Base-by-base conservation (phyloP, 257 asterid species). In the Lycium barbarum region DNA sequence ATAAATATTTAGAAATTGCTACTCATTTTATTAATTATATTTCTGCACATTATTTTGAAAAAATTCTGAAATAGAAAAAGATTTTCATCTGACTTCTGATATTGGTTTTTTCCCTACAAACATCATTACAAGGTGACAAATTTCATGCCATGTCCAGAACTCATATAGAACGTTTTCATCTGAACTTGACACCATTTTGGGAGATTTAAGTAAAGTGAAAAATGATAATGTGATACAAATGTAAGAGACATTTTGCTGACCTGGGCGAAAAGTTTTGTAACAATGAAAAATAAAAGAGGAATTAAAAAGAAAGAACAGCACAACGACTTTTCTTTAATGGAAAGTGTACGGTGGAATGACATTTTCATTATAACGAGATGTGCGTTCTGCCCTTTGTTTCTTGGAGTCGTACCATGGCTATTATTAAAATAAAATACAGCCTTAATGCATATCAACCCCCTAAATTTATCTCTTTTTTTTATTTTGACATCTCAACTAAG, bases 331-430 rank as follows among this genome's bases (percentile, higher is more conserved):
- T 74, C 20, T 22, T 49, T 49, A 74, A 74, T 20, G 36, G 4
- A 49, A 7, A 74, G 62, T 12, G 81, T 74, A 74, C 81, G 81
- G 62, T 4, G 43, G 40, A 49, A 74, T 74, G 43, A 7, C 81
- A 74, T 53, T 49, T 74, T 74, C 59, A 74, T 72, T 74, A 74
- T 49, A 74, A 74, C 81, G 81, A 74, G 81, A 53, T 74, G 61
- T 49, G 81, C 81, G 20, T 74, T 74, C 81, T 74, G 81, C 81
- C 22, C 22, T 74, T 74, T 74, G 81, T 74, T 43, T 74, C 33
- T 22, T 49, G 81, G 62, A 74, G 12, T 26, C 40, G 62, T 74
- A 74, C 74, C 59, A 38, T 12, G 49, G 61, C 33, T 26, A 7
- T 43, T 22, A 74, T 74, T 49, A 47, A 5, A 15, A 35, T 17